Conservation (phyloP, 495 filamentous ascomycete genomes). For the Hamigera avellanea region DNA sequence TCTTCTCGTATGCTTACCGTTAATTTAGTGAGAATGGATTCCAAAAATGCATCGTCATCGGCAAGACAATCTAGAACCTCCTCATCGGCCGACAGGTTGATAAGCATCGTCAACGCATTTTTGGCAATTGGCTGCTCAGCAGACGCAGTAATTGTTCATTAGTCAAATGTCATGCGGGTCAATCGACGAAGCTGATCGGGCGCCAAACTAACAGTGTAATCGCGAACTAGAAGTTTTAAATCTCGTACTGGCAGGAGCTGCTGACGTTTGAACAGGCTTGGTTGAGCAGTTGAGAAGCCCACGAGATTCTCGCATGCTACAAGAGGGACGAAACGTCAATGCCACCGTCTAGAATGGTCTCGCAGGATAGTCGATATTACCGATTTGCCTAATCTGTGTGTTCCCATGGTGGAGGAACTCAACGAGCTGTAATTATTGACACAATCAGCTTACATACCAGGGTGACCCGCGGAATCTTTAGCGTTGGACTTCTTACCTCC, state of each 20-base stretch:
- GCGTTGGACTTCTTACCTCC: constrained; percentile 63
- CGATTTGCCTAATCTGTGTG: constrained; percentile 67
- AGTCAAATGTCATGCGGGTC: constrained; percentile 1
- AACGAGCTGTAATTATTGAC: constrained; percentile 51
- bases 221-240: constrained; percentile 76
- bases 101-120: constrained; percentile 82
- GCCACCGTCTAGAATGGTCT: background rate
- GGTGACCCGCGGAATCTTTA: background rate
- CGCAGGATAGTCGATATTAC: constrained; percentile 22
- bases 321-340: constrained; percentile 1
- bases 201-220: constrained; percentile 52
- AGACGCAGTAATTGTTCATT: constrained; percentile 1
- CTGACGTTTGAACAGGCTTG: constrained; percentile 70
- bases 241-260: constrained; percentile 73
- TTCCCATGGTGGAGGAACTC: constrained; percentile 87
- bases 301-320: constrained; percentile 75
- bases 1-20: constrained; percentile 56
- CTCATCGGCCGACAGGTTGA: constrained; percentile 75
- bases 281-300: constrained; percentile 67
- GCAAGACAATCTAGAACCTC: constrained; percentile 62
- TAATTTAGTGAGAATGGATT: constrained; percentile 55
- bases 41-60: constrained; percentile 72
- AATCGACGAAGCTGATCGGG: background rate
- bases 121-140: constrained; percentile 65
- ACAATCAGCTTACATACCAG: background rate